Conservation (phyloP, 371 early-diverging fungal genomes). For the Funneliformis caledonium region DNA sequence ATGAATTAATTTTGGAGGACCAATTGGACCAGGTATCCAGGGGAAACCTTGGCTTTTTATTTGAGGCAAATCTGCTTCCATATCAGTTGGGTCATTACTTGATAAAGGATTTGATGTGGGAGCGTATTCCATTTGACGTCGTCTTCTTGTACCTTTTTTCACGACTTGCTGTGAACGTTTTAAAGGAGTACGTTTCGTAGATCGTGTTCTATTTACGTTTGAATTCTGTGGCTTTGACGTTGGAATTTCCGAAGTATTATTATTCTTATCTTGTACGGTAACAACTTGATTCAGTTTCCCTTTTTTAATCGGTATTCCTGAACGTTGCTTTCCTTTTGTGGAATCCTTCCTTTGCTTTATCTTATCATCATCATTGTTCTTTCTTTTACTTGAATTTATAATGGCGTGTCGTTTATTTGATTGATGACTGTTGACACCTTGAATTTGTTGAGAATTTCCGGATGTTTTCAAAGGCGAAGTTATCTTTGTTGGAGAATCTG, state of each 20-base stretch:
- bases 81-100: conserved; percentile 38
- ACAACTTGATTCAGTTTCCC: not conserved
- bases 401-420: not conserved
- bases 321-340: not conserved
- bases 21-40: conserved; percentile 25
- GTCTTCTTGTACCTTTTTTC: not conserved
- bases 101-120: conserved; percentile 31
- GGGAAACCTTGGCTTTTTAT: not conserved
- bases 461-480: not conserved
- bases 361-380: too few relatives aligned
- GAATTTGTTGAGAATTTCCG: not conserved
- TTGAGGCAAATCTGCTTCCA: conserved; percentile 21
- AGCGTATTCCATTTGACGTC: conserved; percentile 13
- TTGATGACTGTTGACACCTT: not conserved
- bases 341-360: not conserved
- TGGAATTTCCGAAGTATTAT: not conserved
- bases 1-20: conserved; percentile 35
- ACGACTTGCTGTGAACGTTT: not conserved
- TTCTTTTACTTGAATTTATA: too few relatives aligned
- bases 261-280: not conserved
- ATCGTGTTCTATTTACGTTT: not conserved
- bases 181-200: not conserved
- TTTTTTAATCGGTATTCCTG: not conserved
- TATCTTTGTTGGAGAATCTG: too few relatives aligned
- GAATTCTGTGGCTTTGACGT: not conserved